Base-by-base conservation (phyloP, 1,284 basidiomycete species). In the Ceratobasidium sp. region DNA sequence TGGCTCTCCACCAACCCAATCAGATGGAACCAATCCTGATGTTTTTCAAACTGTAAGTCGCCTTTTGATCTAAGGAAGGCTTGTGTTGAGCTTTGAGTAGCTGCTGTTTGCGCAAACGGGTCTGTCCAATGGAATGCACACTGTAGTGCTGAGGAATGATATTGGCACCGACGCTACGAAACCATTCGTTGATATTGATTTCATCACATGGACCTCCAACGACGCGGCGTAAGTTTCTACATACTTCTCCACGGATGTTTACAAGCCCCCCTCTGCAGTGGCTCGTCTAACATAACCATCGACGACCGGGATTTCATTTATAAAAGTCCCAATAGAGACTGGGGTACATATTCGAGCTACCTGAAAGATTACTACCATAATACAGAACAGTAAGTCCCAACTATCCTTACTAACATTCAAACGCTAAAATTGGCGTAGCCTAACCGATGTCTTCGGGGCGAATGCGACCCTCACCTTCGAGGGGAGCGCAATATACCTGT, bases 141-240 rank as follows among this genome's bases (percentile, higher is more conserved):
- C 63, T 6, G 63, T 66, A 13, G 32, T 54, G 16, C 28, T 66
- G 30, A 52, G 46, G 4, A 66, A 66, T 47, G 47, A 70, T 23
- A 21, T 23, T 9, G 66, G 66, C 14, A 16, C 41, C 1, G 54
- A 58, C 43, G 32, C 66, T 43, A 41, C 38, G 13, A 35, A 32
- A 16, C 66, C 66, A 21, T 69, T 35, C 21, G 66, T 69, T 23
- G 66, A 69, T 23, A 47, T 69, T 16, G 66, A 69, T 47, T 58
- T 58, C 30, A 58, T 69, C 38, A 69, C 66, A 26, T 69, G 66
- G 66, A 69, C 66, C n/a, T 69, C 52, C 23, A 58, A 69, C 44
- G 52, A 69, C 32, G n/a, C 16, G 1, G 43, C 43, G 66, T 69
- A 58, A 16, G 66, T 46, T 16, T 26, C 23, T 21, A 57, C 30